Evolutionary conservation across 2,329 filamentous ascomycete species (phyloP), one percentile per base, ranked within the genome.

Genomic region (Apiospora malaysiana): DNA sequence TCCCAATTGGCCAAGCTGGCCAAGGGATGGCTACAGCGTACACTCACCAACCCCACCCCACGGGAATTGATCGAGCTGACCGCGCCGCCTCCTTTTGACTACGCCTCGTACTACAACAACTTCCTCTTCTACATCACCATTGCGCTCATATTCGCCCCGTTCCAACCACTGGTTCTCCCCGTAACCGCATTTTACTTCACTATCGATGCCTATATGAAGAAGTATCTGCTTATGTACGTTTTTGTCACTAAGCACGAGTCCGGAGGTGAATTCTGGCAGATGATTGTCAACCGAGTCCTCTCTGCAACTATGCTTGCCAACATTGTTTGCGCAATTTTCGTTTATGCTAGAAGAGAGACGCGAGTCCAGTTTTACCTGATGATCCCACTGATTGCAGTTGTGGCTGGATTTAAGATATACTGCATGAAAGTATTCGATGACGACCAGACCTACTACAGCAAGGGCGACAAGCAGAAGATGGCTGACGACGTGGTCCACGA

Each of bases 241-340:
- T 98, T 98, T 78, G 89, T 97, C 74, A 99, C 96, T 65, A 99
- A 98, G 85, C 97, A 92, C 40, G 96, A 99, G 79, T 98, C 95
- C 0, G 96, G 95, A 9, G 96, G 96, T 68, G 89, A 93, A 79
- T 97, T 94, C 79, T 99, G 96, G 96, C 91, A 94, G n/a, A 89
- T 95, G 0, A 81, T 98, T 9, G 96, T 94, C 86, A 99, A 99
- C 81, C 92, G 96, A 23, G 86, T 98, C 80, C 84, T 98, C 27
- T 95, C 98, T 76, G 93, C 90, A 37, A 87, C 90, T 0, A 88
- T 97, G 37, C 84, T 99, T 12, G 89, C 93, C 46, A 94, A 97
- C 76, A 79, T 94, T 10, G 87, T 98, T 69, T 90, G 94, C 32
- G 93, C 93, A 68, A 84, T 97, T 40, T 88, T 94, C 45, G 88